Conservation (phyloP, 495 filamentous ascomycete genomes). For the Penicillium taxi region DNA sequence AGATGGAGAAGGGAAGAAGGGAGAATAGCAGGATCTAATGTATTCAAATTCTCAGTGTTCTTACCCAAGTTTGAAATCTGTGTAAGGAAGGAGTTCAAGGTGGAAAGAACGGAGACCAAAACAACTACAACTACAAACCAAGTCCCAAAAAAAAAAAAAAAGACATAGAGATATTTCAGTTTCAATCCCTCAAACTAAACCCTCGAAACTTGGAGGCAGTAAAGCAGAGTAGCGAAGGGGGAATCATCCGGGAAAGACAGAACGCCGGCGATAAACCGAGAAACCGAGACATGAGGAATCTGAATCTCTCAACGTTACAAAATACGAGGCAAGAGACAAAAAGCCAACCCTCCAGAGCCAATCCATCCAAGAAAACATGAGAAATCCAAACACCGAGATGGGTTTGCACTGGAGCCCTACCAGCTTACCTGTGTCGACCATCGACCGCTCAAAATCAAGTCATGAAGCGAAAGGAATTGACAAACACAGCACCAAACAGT, state of each 20-base stretch:
- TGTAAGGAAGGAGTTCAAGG: too few species aligned
- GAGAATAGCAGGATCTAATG: conserved; percentile 10
- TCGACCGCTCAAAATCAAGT: too few species aligned
- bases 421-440: too few species aligned
- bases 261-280: conserved; percentile 10
- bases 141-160: background rate
- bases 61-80: too few species aligned
- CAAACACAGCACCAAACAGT: conserved; percentile 23
- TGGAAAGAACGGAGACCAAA: too few species aligned
- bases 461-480: conserved; percentile 10
- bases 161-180: background rate
- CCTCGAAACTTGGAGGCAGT: background rate
- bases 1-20: conserved; percentile 11
- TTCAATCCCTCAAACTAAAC: conserved; percentile 2
- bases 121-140: background rate
- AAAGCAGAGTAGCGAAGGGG: conserved; percentile 18
- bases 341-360: background rate
- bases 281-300: too few species aligned
- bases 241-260: conserved; percentile 27
- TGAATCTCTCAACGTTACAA: conserved; percentile 4
- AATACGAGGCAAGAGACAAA: too few species aligned
- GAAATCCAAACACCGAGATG: too few species aligned
- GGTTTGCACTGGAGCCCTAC: too few species aligned
- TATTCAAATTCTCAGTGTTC: background rate
- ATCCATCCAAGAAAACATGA: conserved; percentile 2